Conservation (phyloP, 192 early-diverging fungal species). For the Coemansia asiatica region DNA sequence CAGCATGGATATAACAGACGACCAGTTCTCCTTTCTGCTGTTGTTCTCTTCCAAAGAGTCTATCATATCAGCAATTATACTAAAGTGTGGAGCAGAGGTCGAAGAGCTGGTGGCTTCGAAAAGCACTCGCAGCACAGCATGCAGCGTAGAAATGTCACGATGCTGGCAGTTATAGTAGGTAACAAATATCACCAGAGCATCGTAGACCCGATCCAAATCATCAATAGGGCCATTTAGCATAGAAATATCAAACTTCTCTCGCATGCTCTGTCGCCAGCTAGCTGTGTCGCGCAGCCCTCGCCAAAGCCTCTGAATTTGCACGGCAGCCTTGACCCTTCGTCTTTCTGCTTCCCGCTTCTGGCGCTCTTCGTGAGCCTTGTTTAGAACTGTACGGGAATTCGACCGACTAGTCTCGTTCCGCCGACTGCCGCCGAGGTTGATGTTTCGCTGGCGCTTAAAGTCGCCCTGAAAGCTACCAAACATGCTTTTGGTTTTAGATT, state of each 20-base stretch:
- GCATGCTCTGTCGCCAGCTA: constrained; percentile 26
- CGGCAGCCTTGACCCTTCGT: constrained; percentile 55
- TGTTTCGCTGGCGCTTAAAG: constrained; percentile 70
- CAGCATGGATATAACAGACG: constrained; percentile 16
- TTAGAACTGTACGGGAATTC: constrained; percentile 58
- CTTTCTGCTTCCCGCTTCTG: constrained; percentile 71
- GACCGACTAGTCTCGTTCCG: constrained; percentile 61
- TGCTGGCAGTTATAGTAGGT: constrained; percentile 31
- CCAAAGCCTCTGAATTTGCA: constrained; percentile 64
- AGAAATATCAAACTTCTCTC: constrained; percentile 19
- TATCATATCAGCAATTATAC: not conserved
- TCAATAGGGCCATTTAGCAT: not conserved
- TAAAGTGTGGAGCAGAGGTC: not conserved
- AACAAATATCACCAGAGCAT: constrained; percentile 18
- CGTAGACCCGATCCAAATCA: constrained; percentile 5
- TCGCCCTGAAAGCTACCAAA: constrained; percentile 79
- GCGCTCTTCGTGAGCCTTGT: constrained; percentile 71
- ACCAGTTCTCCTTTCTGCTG: constrained; percentile 12
- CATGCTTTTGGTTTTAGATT: constrained; percentile 17
- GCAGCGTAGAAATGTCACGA: constrained; percentile 15
- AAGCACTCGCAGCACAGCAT: constrained; percentile 20
- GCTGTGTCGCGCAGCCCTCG: constrained; percentile 17
- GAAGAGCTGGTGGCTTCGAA: constrained; percentile 10
- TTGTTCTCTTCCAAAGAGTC: not conserved
- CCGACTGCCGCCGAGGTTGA: constrained; percentile 80